Percentiles rank a stretch among this genome's conserved stretches.
phyloP scores from a whole-genome alignment of 1,139 yeast genomes.

The Diutina mesorugosa region DNA sequence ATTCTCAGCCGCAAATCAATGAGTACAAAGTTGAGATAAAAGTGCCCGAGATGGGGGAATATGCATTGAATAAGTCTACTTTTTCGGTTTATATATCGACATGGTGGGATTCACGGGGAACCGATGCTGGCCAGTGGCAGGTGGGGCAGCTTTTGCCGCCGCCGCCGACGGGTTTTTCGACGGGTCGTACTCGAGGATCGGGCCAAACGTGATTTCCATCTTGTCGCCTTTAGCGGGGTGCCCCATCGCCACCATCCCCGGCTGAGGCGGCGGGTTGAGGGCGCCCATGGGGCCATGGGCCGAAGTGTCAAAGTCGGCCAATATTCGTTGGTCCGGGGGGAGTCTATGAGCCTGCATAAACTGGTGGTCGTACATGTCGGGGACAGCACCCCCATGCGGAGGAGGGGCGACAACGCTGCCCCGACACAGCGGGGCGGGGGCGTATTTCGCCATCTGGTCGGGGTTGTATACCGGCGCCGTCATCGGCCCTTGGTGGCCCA shows the following conservation, averaged over 20 bases:
- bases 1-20: too few species aligned
- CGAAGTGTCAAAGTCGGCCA: neutral
- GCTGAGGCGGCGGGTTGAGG: neutral
- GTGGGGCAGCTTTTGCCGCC: neutral
- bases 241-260: neutral
- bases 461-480: neutral
- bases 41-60: neutral
- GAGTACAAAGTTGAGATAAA: too few species aligned
- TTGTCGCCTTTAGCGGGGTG: neutral
- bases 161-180: neutral
- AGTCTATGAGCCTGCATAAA: slow-evolving; percentile 2
- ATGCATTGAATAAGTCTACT: neutral
- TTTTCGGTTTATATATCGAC: neutral
- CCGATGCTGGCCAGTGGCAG: neutral
- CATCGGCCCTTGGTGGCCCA: neutral
- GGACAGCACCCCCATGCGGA: neutral
- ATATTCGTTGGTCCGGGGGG: neutral
- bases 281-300: neutral
- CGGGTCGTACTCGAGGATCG: slow-evolving; percentile 1
- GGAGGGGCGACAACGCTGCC: neutral
- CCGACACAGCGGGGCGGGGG: neutral
- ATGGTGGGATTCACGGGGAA: neutral
- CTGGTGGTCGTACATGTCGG: neutral
- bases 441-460: neutral
- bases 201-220: slow-evolving; percentile 1